Base-by-base conservation (phyloP, 345 rosid species). In the Passiflora organensis region DNA sequence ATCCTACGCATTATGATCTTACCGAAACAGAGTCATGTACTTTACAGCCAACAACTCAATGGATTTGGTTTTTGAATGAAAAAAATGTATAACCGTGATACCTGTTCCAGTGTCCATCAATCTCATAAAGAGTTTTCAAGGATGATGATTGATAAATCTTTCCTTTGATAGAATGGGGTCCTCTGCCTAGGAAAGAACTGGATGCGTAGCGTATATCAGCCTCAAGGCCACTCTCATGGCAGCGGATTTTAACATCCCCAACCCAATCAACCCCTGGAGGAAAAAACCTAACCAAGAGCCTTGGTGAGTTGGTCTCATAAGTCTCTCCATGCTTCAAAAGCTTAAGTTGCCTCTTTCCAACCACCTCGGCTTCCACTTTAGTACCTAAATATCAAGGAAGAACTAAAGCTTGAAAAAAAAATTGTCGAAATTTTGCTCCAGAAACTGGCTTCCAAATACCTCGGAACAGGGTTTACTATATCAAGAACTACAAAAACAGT, bases 21-120 rank as follows among this genome's bases (percentile, higher is more conserved):
- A n/a, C n/a, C n/a, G n/a, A n/a, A n/a, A n/a, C n/a, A n/a, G n/a
- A n/a, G n/a, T n/a, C n/a, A n/a, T n/a, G n/a, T n/a, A n/a, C n/a
- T n/a, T n/a, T n/a, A n/a, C n/a, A n/a, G n/a, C n/a, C n/a, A n/a
- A n/a, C n/a, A n/a, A n/a, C n/a, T n/a, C n/a, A n/a, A n/a, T n/a
- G n/a, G n/a, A n/a, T n/a, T n/a, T n/a, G n/a, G n/a, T n/a, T n/a
- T n/a, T n/a, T n/a, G n/a, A n/a, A n/a, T n/a, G n/a, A n/a, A n/a
- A n/a, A n/a, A n/a, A n/a, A n/a, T n/a, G n/a, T n/a, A n/a, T n/a
- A n/a, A n/a, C n/a, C n/a, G n/a, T n/a, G n/a, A n/a, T 72, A 89
- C 97, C 85, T 85, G 52, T 79, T 86, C 95, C 98, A 91, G 0
- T 91, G 77, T 13, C 98, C 96, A 43, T 59, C 16, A 25, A 88